Evolutionary conservation across 108 stramenopile species (phyloP).

Genomic region (Skeletonema grethae): DNA sequence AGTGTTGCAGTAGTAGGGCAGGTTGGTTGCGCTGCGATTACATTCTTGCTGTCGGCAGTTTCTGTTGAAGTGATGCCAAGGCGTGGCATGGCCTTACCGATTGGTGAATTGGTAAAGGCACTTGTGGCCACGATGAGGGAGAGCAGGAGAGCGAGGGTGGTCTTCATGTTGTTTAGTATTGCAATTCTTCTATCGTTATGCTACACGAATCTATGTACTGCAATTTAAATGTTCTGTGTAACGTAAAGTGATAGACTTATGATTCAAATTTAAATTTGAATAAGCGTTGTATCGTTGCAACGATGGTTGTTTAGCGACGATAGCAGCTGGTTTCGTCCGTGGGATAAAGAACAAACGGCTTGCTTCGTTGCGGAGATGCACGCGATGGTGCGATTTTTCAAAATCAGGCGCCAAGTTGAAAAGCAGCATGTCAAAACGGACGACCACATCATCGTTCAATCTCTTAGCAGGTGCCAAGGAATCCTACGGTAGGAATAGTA

Average conservation of each 20-base stretch:
- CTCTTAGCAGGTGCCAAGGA: background rate
- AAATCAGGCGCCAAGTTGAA: background rate
- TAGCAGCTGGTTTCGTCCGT: background rate
- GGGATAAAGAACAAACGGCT: background rate
- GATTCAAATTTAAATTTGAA: too few species aligned
- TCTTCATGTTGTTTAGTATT: background rate
- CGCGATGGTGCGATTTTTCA: too few species aligned
- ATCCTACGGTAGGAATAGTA: background rate
- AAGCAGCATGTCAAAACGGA: background rate
- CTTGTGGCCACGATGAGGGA: background rate
- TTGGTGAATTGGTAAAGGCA: constrained; percentile 2
- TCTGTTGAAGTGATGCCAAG: constrained; percentile 1
- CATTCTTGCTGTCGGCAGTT: background rate
- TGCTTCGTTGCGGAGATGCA: too few species aligned
- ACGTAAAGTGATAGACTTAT: too few species aligned
- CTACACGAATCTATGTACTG: too few species aligned
- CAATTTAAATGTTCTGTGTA: background rate
- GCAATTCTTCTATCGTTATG: background rate
- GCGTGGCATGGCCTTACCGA: background rate
- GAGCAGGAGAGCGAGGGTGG: background rate
- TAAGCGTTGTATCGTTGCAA: background rate
- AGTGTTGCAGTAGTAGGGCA: background rate
- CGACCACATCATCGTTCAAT: background rate
- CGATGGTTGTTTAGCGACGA: background rate
- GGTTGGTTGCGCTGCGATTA: too few species aligned